Conservation (phyloP, 345 rosid species). For the Citrus sp. region DNA sequence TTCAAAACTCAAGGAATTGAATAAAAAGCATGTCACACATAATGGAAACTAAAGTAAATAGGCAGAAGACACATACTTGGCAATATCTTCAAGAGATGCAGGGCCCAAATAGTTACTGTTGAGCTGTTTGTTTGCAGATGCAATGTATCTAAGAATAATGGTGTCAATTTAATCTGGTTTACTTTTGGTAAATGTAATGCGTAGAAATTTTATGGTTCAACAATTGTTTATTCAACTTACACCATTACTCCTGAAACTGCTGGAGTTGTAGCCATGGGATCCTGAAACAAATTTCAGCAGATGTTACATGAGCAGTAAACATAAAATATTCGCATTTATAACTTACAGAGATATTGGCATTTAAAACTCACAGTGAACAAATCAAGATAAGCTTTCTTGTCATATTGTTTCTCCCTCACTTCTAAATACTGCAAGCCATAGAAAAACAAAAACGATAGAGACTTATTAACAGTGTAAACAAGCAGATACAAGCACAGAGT, state of each 20-base stretch:
- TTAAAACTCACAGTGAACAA: constrained; percentile 65
- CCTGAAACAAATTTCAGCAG: constrained; percentile 47
- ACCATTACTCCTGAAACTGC: constrained; percentile 80
- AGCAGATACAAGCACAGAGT: neutral
- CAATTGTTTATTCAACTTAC: constrained; percentile 39
- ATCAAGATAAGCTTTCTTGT: constrained; percentile 74
- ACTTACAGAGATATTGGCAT: neutral
- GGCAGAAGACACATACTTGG: constrained; percentile 46
- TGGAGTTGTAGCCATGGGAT: constrained; percentile 50
- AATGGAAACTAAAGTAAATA: constrained; percentile 3
- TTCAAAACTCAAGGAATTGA: neutral
- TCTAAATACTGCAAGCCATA: constrained; percentile 54
- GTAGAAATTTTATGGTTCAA: neutral
- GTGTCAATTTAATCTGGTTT: neutral
- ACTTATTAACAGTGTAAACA: constrained; percentile 3
- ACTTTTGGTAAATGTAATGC: neutral
- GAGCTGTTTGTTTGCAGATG: constrained; percentile 67
- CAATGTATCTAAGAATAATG: constrained; percentile 56
- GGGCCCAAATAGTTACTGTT: constrained; percentile 81
- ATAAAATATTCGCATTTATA: neutral
- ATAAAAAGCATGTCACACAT: neutral
- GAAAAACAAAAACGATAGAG: neutral
- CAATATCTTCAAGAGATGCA: constrained; percentile 71
- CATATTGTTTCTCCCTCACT: constrained; percentile 92
- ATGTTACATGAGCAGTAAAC: constrained; percentile 1